Evolutionary conservation across 441 rosid genomes (phyloP), one percentile per base, ranked within the genome.

Genomic region (Raphanus hybrid): DNA sequence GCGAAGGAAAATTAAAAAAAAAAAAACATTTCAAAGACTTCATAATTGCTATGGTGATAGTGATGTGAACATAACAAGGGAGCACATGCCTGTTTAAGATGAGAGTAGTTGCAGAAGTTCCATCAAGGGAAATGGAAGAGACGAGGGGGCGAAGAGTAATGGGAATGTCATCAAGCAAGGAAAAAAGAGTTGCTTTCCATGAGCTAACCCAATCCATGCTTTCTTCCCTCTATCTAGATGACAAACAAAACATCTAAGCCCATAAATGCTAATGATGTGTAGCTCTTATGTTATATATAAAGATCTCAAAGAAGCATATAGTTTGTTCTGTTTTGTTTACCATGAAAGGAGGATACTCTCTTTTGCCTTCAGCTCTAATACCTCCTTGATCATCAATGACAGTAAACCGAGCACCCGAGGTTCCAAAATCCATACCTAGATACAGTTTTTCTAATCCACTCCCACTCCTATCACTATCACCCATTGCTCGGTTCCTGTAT

Each of bases 341-440:
- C 93, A 74, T 74, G 79, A 55, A 82, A 55, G 39, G 73, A 6
- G 91, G 93, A 79, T 91, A 94, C 32, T 86, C 89, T 81, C 86
- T 87, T 85, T 89, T 92, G 14, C 96, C 96, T 83, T 92, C 76
- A 1, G 90, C 81, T 60, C 61, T 83, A 67, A 91, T 83, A 8
- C 8, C 73, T 32, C 98, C 98, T 67, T 85, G 75, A 27, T 88
- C 85, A 78, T 92, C 93, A 68, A 94, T 91, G 41, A 94, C 81
- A 52, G 91, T 89, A 75, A 75, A 94, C 73, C 98, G 82, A 66
- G 96, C 98, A 57, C 98, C 99, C 6, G 99, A 94, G 2, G 99
- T 94, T 26, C 97, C 98, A 80, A 94, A 94, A 72, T 94, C 99
- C 97, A 94, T 86, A 27, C 99, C 99, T 15, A 94, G 84, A 77